Percentiles rank a stretch among this genome's conserved stretches.
phyloP scores from a whole-genome alignment of 306 rosid species.

The Luffa aegyptiaca region DNA sequence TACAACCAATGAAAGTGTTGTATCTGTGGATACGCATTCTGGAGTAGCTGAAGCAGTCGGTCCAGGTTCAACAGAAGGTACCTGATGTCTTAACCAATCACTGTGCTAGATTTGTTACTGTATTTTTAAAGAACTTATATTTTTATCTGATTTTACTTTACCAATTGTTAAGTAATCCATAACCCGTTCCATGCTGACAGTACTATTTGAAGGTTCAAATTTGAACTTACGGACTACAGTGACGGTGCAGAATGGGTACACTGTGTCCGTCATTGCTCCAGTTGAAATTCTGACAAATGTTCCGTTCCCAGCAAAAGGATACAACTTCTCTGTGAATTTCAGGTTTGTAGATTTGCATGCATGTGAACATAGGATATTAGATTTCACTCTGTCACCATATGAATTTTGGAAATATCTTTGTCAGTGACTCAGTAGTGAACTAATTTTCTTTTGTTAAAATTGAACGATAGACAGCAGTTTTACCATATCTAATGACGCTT shows the following conservation, averaged over 20 bases:
- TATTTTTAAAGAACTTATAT: neutral
- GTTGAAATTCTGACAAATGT: conserved; percentile 70
- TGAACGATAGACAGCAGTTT: neutral
- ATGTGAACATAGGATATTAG: neutral
- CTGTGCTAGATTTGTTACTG: neutral
- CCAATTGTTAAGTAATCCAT: neutral
- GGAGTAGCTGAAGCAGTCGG: conserved; percentile 72
- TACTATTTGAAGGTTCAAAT: conserved; percentile 46
- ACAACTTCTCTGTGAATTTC: conserved; percentile 69
- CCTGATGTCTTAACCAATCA: neutral
- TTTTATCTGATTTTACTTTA: neutral
- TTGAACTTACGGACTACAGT: conserved; percentile 55
- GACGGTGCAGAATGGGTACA: conserved; percentile 40
- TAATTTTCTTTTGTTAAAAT: neutral
- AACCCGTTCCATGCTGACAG: conserved; percentile 34
- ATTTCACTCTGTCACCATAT: neutral
- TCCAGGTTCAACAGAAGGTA: conserved; percentile 85
- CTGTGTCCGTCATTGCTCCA: conserved; percentile 69
- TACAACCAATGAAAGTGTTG: conserved; percentile 54
- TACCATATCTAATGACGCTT: neutral
- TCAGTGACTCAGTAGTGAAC: neutral
- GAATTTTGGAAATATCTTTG: neutral
- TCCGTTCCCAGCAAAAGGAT: conserved; percentile 79
- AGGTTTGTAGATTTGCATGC: conserved; percentile 41
- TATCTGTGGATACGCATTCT: conserved; percentile 44